Percentiles rank a stretch among this genome's conserved stretches.
Evolutionary conservation across 2,329 filamentous ascomycete genomes (phyloP).

Genomic region (Thermoascus crustaceus): DNA sequence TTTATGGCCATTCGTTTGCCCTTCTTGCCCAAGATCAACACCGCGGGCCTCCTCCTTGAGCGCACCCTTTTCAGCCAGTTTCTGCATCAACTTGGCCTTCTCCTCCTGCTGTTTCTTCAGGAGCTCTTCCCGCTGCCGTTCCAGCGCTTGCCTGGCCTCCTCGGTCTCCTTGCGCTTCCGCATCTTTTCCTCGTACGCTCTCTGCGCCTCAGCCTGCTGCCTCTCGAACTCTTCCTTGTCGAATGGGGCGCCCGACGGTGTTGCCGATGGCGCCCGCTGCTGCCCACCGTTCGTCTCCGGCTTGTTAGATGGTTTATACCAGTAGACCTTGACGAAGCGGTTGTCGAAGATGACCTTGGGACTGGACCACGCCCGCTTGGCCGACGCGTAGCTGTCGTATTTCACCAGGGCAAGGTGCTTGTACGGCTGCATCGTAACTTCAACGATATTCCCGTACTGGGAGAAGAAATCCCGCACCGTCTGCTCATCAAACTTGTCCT

Average conservation of each 20-base stretch:
- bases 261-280: slow-evolving; percentile 11
- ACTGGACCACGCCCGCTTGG: slow-evolving; percentile 49
- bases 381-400: slow-evolving; percentile 44
- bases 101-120: slow-evolving; percentile 50
- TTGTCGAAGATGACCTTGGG: slow-evolving; percentile 58
- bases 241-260: slow-evolving; percentile 28
- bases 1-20: slow-evolving; percentile 6
- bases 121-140: slow-evolving; percentile 43
- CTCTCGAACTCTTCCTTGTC: slow-evolving; percentile 47
- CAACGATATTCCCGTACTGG: slow-evolving; percentile 48
- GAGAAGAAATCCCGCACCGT: slow-evolving; percentile 50
- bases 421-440: slow-evolving; percentile 47
- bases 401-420: slow-evolving; percentile 49
- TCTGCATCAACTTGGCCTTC: slow-evolving; percentile 41
- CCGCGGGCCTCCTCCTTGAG: slow-evolving; percentile 16
- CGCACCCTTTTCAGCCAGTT: slow-evolving; percentile 37
- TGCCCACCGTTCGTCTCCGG: slow-evolving; percentile 22
- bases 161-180: slow-evolving; percentile 46
- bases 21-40: too few relatives aligned
- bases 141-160: slow-evolving; percentile 44
- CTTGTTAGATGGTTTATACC: slow-evolving; percentile 43
- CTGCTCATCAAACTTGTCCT: slow-evolving; percentile 48
- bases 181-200: slow-evolving; percentile 46
- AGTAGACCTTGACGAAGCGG: slow-evolving; percentile 57
- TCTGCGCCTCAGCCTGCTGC: slow-evolving; percentile 51